A percentile compares a stretch with the other conserved stretches of the same genome.
Conservation (phyloP, 2,329 filamentous ascomycete genomes). For the Cytospora mali region DNA sequence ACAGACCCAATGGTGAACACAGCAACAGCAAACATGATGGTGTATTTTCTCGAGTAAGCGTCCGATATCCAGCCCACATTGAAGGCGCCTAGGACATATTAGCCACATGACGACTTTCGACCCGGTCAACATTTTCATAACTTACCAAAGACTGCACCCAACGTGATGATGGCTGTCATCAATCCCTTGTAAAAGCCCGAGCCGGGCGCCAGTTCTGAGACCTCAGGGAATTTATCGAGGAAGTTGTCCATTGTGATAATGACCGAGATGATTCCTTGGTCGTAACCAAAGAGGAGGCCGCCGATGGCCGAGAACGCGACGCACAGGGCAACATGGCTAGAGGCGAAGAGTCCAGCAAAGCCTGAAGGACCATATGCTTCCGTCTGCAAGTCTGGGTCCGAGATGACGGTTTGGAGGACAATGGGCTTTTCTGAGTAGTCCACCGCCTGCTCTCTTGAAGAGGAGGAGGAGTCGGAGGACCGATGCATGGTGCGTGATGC, state of each 20-base stretch:
- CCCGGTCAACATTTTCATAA: neutral
- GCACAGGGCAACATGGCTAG: conserved; percentile 17
- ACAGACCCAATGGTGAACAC: conserved; percentile 58
- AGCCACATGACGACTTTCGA: neutral
- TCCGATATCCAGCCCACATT: conserved; percentile 57
- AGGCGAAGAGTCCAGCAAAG: conserved; percentile 14
- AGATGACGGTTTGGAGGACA: neutral
- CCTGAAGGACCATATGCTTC: conserved; percentile 10
- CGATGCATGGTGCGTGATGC: neutral
- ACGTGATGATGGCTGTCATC: conserved; percentile 50
- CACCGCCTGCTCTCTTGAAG: neutral
- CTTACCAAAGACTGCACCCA: conserved; percentile 54
- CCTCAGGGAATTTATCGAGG: conserved; percentile 38
- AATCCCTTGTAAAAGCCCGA: conserved; percentile 46
- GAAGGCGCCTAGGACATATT: conserved; percentile 45
- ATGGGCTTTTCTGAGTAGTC: neutral
- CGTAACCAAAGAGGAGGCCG: conserved; percentile 25
- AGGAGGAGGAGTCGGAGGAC: neutral
- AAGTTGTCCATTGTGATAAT: conserved; percentile 43
- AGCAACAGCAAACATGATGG: conserved; percentile 52
- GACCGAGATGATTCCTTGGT: conserved; percentile 45
- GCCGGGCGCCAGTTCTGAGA: conserved; percentile 40
- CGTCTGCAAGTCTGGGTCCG: neutral
- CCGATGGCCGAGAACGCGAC: conserved; percentile 17
- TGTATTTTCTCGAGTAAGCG: conserved; percentile 54